phyloP scores from a whole-genome alignment of 345 rosid species.

The Gossypium thurberi region DNA sequence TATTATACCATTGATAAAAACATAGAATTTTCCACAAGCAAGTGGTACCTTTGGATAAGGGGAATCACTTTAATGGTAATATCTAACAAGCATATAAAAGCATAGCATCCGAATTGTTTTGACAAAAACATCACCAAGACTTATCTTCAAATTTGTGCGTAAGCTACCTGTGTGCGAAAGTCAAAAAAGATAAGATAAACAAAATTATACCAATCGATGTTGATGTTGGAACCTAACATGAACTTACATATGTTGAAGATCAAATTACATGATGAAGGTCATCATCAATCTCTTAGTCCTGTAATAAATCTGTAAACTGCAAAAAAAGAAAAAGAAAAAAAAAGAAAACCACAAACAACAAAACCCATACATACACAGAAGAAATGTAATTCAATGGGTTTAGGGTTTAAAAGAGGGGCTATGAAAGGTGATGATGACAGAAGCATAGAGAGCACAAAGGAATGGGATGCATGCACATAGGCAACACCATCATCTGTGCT shows the following conservation, averaged over 20 bases:
- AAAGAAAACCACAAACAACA: not conserved
- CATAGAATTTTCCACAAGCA: not conserved
- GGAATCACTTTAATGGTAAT: not conserved
- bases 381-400: no score
- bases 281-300: no score
- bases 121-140: not conserved
- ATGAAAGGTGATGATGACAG: conserved; percentile 58
- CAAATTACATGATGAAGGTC: no score
- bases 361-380: not conserved
- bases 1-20: no score
- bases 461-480: conserved; percentile 37
- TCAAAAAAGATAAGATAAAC: not conserved
- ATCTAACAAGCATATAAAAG: not conserved
- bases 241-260: no score
- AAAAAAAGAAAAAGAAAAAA: not conserved
- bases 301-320: not conserved
- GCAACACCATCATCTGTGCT: conserved; percentile 81
- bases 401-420: not conserved
- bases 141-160: not conserved
- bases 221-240: no score
- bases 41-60: not conserved
- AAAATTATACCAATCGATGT: no score
- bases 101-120: not conserved
- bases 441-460: conserved; percentile 91
- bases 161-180: not conserved